phyloP scores from a whole-genome alignment of 257 asterid genomes.

The Henckelia pumila region DNA sequence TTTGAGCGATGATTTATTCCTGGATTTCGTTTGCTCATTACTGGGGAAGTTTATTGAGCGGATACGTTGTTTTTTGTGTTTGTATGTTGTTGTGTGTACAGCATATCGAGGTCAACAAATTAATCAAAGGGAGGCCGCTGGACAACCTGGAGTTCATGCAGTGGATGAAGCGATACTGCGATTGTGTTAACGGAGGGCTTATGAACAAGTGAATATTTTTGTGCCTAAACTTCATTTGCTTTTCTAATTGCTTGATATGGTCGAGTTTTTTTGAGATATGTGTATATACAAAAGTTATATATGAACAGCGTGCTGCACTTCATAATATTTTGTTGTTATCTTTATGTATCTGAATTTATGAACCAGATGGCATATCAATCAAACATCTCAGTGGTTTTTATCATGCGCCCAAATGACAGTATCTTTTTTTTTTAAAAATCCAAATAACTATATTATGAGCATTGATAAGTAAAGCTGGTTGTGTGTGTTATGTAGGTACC shows the following conservation, averaged over 20 bases:
- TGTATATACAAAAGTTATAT: neutral
- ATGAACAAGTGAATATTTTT: slow-evolving; percentile 36
- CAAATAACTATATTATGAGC: neutral
- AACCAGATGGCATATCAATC: neutral
- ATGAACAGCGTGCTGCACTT: neutral
- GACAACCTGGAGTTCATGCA: slow-evolving; percentile 94
- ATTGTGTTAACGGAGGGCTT: slow-evolving; percentile 57
- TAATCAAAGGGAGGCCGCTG: slow-evolving; percentile 83
- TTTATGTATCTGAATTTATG: neutral
- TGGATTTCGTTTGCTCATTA: neutral
- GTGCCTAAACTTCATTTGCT: neutral
- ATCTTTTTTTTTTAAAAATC: no score
- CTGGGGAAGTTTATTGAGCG: slow-evolving; percentile 9
- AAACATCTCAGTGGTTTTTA: neutral
- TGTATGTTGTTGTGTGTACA: slow-evolving; percentile 23
- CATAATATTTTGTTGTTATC: neutral
- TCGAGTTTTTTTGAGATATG: neutral
- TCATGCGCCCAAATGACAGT: neutral
- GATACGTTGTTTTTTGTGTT: slow-evolving; percentile 2
- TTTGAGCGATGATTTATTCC: neutral
- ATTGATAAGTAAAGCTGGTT: neutral
- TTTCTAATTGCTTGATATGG: neutral
- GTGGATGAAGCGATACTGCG: slow-evolving; percentile 91
- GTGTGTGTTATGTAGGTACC: neutral
- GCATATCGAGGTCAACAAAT: slow-evolving; percentile 88